Evolutionary conservation across 2,329 filamentous ascomycete species (phyloP).

Genomic region (Trichothecium sympodiale): DNA sequence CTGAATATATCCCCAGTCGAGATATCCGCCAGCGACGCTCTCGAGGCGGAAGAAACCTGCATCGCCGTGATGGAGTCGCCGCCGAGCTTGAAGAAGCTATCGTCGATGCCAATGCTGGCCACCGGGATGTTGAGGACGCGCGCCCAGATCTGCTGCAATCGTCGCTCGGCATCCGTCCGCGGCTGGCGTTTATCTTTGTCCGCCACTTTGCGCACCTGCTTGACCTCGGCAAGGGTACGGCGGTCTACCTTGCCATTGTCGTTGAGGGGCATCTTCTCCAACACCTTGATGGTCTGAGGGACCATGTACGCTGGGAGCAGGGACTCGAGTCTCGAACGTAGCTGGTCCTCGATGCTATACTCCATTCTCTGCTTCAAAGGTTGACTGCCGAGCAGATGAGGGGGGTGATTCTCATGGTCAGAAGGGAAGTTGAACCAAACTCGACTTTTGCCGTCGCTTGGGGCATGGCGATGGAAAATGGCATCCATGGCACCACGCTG

Average conservation of each 20-base stretch:
- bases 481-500: constrained; percentile 9
- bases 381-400: neutral
- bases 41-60: constrained; percentile 26
- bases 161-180: constrained; percentile 2
- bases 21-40: constrained; percentile 7
- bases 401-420: constrained; percentile 3
- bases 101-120: constrained; percentile 4
- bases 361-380: neutral
- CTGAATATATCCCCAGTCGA: constrained; percentile 3
- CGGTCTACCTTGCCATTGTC: constrained; percentile 14
- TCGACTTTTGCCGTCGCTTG: constrained; percentile 6
- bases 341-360: neutral
- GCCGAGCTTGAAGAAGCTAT: constrained; percentile 18
- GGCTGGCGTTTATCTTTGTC: constrained; percentile 2
- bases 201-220: neutral
- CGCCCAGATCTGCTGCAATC: neutral
- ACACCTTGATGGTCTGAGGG: constrained; percentile 9
- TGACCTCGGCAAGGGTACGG: constrained; percentile 4
- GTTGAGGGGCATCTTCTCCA: constrained; percentile 15
- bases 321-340: neutral
- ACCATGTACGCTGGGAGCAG: constrained; percentile 15
- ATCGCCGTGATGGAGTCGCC: constrained; percentile 34
- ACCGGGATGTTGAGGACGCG: constrained; percentile 4
- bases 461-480: constrained; percentile 19
- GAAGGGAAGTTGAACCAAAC: constrained; percentile 6